These are phyloP conservation scores for Neoboletus subvelutipes DNA, from an alignment of 768 basidiomycete species.

Conservation along the genomic window DNA sequence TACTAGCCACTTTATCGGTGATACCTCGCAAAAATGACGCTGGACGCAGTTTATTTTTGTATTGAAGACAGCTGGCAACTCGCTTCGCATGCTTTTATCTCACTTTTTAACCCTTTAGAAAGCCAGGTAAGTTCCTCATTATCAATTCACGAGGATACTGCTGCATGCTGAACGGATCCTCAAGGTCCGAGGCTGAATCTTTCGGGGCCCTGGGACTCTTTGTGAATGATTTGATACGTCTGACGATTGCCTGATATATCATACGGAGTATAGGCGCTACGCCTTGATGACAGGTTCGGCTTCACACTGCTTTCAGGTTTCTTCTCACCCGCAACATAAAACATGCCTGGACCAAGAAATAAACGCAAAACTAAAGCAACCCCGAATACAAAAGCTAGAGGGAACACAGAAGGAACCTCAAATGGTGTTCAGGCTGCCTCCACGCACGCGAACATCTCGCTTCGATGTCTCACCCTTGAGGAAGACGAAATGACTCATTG, in stretches of 20 bases:
- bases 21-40: too few relatives aligned
- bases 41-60: too few relatives aligned
- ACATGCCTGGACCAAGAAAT: slow-evolving; percentile 12
- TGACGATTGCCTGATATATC: background rate
- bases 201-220: background rate
- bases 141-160: background rate
- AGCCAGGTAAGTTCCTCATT: background rate
- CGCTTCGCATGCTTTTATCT: too few relatives aligned
- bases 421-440: background rate
- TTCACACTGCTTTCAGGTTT: too few relatives aligned
- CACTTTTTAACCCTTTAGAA: background rate
- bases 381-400: background rate
- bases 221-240: background rate
- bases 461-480: slow-evolving; percentile 19
- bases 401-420: too few relatives aligned
- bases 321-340: background rate
- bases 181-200: background rate
- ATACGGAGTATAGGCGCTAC: background rate
- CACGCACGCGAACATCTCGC: background rate
- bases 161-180: background rate
- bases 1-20: too few relatives aligned
- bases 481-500: slow-evolving; percentile 31
- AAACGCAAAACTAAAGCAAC: slow-evolving; percentile 6
- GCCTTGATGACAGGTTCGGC: background rate
- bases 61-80: too few relatives aligned